Evolutionary conservation across 108 stramenopile species (phyloP).

Genomic region (Discostella pseudostelligera): DNA sequence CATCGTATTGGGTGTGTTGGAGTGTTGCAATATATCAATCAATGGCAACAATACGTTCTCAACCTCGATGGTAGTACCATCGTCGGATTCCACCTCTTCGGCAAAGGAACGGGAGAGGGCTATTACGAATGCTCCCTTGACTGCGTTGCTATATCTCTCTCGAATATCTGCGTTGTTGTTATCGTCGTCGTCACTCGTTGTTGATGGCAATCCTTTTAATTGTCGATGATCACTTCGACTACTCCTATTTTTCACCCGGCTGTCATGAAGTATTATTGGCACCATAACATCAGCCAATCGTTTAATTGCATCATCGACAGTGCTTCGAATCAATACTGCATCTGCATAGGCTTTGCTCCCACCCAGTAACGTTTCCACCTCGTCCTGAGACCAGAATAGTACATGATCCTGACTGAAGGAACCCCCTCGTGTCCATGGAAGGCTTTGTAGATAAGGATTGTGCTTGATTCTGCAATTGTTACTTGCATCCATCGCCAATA

Average conservation of each 20-base stretch:
- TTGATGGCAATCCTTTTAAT: conserved; percentile 29
- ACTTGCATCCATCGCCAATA: conserved; percentile 1
- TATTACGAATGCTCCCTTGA: conserved; percentile 70
- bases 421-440: conserved; percentile 69
- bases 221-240: conserved; percentile 21
- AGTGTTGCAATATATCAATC: conserved; percentile 75
- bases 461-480: background rate
- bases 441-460: conserved; percentile 58
- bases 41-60: conserved; percentile 61
- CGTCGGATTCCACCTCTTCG: conserved; percentile 52
- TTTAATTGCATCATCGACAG: conserved; percentile 57
- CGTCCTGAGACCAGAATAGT: conserved; percentile 66
- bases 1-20: conserved; percentile 59
- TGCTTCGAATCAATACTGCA: conserved; percentile 49
- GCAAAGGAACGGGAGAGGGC: conserved; percentile 71
- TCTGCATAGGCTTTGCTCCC: conserved; percentile 67
- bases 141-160: conserved; percentile 52
- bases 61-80: conserved; percentile 27
- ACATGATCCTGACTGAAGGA: conserved; percentile 75
- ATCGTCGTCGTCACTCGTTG: conserved; percentile 1
- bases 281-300: conserved; percentile 50
- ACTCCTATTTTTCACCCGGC: conserved; percentile 27
- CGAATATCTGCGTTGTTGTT: background rate
- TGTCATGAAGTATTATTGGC: conserved; percentile 33
- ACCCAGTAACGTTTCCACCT: conserved; percentile 52